These are phyloP conservation scores for Candida boleticola DNA, from an alignment of 805 yeast species.

Conservation along the genomic window DNA sequence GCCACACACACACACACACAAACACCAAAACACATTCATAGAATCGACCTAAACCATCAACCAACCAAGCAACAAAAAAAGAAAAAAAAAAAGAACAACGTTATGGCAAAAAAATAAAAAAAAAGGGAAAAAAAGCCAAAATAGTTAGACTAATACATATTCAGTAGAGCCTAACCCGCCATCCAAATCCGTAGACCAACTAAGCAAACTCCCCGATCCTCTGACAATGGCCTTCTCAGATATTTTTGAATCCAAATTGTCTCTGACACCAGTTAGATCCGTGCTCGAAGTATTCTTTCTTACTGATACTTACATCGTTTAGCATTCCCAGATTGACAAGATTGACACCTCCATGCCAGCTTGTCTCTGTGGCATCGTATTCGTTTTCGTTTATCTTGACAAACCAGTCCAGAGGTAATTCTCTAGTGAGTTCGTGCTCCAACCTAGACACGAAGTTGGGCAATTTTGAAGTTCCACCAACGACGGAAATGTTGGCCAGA, in stretches of 20 bases:
- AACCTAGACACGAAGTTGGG: conserved; percentile 67
- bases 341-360: conserved; percentile 38
- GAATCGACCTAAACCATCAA: no score
- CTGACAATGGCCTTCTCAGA: conserved; percentile 5
- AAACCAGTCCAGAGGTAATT: conserved; percentile 69
- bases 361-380: conserved; percentile 21
- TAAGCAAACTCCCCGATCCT: no score
- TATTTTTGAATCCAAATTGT: conserved; percentile 45
- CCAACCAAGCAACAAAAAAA: no score
- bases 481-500: conserved; percentile 71
- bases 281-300: conserved; percentile 81
- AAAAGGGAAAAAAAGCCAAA: not conserved
- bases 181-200: no score
- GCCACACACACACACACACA: no score
- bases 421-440: conserved; percentile 57
- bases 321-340: conserved; percentile 41
- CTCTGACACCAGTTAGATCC: conserved; percentile 63
- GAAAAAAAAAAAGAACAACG: no score
- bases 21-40: no score
- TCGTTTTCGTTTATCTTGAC: conserved; percentile 44
- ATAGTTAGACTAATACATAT: no score
- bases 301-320: conserved; percentile 58
- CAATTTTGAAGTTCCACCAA: conserved; percentile 80
- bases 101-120: no score
- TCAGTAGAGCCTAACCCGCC: not conserved